Evolutionary conservation across 2,329 filamentous ascomycete species (phyloP), one percentile per base, ranked within the genome.

Genomic region (Myriosclerotinia duriaeana): DNA sequence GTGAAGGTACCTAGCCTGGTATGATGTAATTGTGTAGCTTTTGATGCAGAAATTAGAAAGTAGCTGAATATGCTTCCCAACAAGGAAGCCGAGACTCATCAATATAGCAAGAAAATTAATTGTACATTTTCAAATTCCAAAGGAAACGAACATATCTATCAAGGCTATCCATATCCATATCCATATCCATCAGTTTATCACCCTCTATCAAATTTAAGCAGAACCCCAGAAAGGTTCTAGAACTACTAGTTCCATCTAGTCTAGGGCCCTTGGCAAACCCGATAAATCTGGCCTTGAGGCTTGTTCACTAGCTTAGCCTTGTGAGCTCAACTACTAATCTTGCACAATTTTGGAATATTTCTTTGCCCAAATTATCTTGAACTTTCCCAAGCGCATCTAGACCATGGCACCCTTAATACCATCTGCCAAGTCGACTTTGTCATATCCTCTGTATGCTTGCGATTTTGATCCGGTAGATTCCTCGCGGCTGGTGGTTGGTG

Each of bases 391-490:
- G 15, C 11, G 56, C 17, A 42, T 46, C 12, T 53, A 12, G 12
- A 69, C 2, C 2, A 77, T 77, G 76, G 71, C 75, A 26, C 72
- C 75, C 14, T 66, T 74, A 61, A 73, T 75, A 40, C 68, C 73
- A 26, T 72, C 69, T 8, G 74, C 76, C 44, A 77, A 76, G 67
- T 64, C 69, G 22, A 76, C 87, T 66, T 85, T 96, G 71, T 86
- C 87, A 67, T 97, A 94, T 78, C 93, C 93, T 59, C 85, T 96
- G 67, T 97, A 93, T 78, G 87, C 90, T 66, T 90, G 92, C 77
- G 93, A 93, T 75, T 97, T 96, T 78, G 92, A 96, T 76, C 91
- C 90, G 62, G 85, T 89, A 74, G 88, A 96, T 80, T 84, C 89
- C 68, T 85, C 85, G 70, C 88, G 88, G 70, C 82, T 97, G 34